Percentiles rank a stretch among this genome's conserved stretches.
phyloP scores from a whole-genome alignment of 1,284 basidiomycete species.

The Ustilago trichophora region DNA sequence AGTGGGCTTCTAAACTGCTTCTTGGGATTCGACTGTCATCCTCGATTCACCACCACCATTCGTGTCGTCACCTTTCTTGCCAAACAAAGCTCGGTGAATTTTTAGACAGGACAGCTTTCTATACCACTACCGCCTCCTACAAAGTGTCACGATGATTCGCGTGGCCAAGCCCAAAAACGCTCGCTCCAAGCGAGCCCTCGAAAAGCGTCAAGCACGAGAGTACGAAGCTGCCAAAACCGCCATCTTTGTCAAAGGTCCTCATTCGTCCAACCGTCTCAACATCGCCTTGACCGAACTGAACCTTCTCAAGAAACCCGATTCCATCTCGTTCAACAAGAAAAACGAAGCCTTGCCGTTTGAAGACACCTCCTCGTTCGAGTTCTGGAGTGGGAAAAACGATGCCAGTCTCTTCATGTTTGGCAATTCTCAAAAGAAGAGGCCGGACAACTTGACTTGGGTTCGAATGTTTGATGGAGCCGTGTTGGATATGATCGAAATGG shows the following conservation, averaged over 20 bases:
- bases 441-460: slow-evolving; percentile 84
- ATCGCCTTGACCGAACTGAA: slow-evolving; percentile 79
- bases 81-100: no score
- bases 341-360: slow-evolving; percentile 93
- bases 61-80: no score
- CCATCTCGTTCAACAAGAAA: slow-evolving; percentile 93
- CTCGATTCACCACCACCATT: no score
- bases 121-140: no score
- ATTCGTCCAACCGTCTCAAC: slow-evolving; percentile 82
- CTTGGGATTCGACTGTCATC: no score
- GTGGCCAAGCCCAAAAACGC: slow-evolving; percentile 89
- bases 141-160: slow-evolving; percentile 59
- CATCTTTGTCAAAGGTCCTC: slow-evolving; percentile 89
- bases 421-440: slow-evolving; percentile 92
- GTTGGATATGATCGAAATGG: slow-evolving; percentile 93
- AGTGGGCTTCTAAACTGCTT: no score
- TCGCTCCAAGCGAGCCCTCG: slow-evolving; percentile 90
- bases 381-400: slow-evolving; percentile 94
- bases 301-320: slow-evolving; percentile 69
- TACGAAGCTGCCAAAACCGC: slow-evolving; percentile 81
- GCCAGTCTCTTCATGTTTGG: slow-evolving; percentile 90
- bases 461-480: slow-evolving; percentile 87
- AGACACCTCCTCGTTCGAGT: slow-evolving; percentile 79
- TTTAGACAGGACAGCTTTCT: no score
- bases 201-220: slow-evolving; percentile 85